These are phyloP conservation scores for Pavlovales sp. DNA, from an alignment of 208 protist genomes.

Conservation along the genomic window DNA sequence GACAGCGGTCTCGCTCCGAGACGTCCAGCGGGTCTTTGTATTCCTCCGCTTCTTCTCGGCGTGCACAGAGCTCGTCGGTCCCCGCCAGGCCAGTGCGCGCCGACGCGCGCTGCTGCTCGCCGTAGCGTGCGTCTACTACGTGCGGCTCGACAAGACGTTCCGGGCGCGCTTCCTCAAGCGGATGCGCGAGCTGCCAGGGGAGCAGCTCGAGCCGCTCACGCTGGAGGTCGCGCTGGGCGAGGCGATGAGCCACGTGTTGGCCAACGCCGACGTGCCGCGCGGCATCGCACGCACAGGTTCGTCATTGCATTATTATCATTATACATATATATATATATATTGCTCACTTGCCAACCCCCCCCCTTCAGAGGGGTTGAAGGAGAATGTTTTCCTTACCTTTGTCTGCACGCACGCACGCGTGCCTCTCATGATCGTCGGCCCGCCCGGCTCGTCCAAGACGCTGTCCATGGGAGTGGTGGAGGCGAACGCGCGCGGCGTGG, in stretches of 20 bases:
- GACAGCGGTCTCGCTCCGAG: constrained; percentile 15
- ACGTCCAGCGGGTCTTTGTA: constrained; percentile 5
- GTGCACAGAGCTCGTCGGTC: background rate
- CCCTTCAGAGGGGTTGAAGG: background rate
- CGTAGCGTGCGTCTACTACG: background rate
- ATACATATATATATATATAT: no score
- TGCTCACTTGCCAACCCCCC: no score
- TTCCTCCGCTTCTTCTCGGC: background rate
- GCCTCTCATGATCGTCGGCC: constrained; percentile 31
- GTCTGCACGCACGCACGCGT: background rate
- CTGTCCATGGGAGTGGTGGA: background rate
- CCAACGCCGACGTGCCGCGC: background rate
- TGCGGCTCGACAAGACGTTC: background rate
- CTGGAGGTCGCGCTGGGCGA: background rate
- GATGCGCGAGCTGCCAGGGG: background rate
- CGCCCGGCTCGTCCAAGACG: constrained; percentile 34
- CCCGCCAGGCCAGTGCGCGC: background rate
- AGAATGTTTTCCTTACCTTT: constrained; percentile 6
- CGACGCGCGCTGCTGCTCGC: constrained; percentile 24
- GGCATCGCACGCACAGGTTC: constrained; percentile 29
- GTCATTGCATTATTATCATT: no score
- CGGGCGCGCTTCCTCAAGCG: background rate
- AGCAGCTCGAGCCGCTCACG: background rate
- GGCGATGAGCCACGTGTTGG: background rate
- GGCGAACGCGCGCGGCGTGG: background rate